Percentiles rank a stretch among this genome's conserved stretches.
Evolutionary conservation across 805 yeast genomes (phyloP).

Genomic region (Kodamaea jinghongensis): DNA sequence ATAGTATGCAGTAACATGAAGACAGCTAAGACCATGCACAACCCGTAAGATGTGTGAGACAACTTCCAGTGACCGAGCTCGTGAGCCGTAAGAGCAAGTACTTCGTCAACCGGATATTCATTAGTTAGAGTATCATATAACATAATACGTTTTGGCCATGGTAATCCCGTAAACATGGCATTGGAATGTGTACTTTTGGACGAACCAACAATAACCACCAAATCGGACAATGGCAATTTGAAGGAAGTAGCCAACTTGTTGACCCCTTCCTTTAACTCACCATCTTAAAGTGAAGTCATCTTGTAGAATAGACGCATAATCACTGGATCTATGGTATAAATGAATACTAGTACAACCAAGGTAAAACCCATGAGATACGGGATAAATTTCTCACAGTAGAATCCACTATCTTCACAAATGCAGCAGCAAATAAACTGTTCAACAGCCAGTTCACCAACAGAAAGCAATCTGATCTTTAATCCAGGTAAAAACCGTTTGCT

Average conservation of each 20-base stretch:
- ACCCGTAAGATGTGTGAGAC: slow-evolving; percentile 75
- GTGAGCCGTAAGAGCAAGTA: slow-evolving; percentile 95
- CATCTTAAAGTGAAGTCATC: slow-evolving; percentile 84
- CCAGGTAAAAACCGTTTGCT: slow-evolving; percentile 75
- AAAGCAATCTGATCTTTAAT: slow-evolving; percentile 67
- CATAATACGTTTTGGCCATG: slow-evolving; percentile 96
- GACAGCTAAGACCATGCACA: slow-evolving; percentile 63
- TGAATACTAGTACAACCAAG: slow-evolving; percentile 65
- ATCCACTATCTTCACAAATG: slow-evolving; percentile 76
- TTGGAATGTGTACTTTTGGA: slow-evolving; percentile 94
- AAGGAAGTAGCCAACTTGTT: slow-evolving; percentile 73
- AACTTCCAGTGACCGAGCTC: slow-evolving; percentile 98
- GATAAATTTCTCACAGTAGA: slow-evolving; percentile 74
- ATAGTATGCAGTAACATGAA: slow-evolving; percentile 62
- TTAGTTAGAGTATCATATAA: slow-evolving; percentile 87
- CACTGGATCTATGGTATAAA: slow-evolving; percentile 76
- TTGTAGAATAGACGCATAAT: slow-evolving; percentile 93
- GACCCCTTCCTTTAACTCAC: slow-evolving; percentile 79
- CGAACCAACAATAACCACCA: slow-evolving; percentile 94
- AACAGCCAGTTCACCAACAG: slow-evolving; percentile 51
- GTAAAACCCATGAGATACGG: slow-evolving; percentile 74
- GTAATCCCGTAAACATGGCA: slow-evolving; percentile 94
- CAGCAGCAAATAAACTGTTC: slow-evolving; percentile 72
- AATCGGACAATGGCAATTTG: slow-evolving; percentile 80
- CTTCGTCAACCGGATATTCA: slow-evolving; percentile 71